These are phyloP conservation scores for Neofusicoccum parvum DNA, from an alignment of 2,329 filamentous ascomycete species.

Conservation along the genomic window DNA sequence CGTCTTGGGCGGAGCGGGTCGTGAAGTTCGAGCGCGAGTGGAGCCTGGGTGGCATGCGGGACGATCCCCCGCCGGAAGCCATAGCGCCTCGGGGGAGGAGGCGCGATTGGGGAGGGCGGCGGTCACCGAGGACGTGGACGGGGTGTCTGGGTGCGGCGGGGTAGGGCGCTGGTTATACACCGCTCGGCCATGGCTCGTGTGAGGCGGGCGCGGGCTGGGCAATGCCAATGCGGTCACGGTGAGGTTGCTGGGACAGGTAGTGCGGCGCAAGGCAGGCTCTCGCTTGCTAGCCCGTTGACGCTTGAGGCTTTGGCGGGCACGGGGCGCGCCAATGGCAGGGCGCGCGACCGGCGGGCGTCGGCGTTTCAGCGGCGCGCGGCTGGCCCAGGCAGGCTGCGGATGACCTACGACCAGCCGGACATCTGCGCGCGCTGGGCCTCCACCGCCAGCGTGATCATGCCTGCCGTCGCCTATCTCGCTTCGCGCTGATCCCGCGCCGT, in stretches of 20 bases:
- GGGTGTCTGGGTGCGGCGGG: background rate
- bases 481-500: constrained; percentile 9
- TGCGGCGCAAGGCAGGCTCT: no score
- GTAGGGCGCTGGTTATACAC: background rate
- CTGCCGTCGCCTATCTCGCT: constrained; percentile 17
- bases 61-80: constrained; percentile 16
- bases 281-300: background rate
- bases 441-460: constrained; percentile 21
- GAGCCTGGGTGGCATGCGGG: constrained; percentile 20
- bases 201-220: background rate
- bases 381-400: background rate
- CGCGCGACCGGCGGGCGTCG: background rate
- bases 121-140: background rate
- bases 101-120: background rate
- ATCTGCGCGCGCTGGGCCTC: constrained; percentile 20
- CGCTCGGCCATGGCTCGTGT: background rate
- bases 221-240: background rate
- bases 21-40: constrained; percentile 42
- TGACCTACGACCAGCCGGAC: constrained; percentile 5
- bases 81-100: background rate
- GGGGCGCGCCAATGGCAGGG: background rate
- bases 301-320: background rate
- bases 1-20: constrained; percentile 48
- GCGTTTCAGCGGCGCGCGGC: background rate
- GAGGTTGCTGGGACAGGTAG: background rate